These are phyloP conservation scores for Kentomonas sorsogonicus DNA, from an alignment of 208 protist genomes.

Conservation along the genomic window DNA sequence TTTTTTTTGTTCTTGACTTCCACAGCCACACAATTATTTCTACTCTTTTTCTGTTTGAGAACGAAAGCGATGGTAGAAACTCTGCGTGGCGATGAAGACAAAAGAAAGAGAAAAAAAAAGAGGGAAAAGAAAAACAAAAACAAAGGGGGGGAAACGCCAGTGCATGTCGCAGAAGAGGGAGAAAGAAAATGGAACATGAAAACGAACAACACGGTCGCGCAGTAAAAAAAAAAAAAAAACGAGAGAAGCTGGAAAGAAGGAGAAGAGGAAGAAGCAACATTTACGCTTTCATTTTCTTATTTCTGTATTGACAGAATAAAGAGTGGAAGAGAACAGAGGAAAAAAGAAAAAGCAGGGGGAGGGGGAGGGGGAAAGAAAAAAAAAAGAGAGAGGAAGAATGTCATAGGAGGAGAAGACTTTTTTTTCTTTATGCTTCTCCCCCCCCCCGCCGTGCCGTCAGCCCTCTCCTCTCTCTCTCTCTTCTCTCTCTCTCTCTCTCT, in stretches of 20 bases:
- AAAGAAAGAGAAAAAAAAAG: background rate
- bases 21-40: no score
- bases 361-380: slow-evolving; percentile 10
- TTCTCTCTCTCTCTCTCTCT: slow-evolving; percentile 5
- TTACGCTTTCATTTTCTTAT: slow-evolving; percentile 13
- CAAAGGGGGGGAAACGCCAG: background rate
- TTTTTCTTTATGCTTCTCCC: slow-evolving; percentile 7
- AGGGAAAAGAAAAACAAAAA: slow-evolving; percentile 2
- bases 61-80: background rate
- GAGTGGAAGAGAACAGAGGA: background rate
- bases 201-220: background rate
- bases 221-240: slow-evolving; percentile 9
- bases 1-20: no score
- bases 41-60: no score
- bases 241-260: background rate
- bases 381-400: background rate
- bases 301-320: background rate
- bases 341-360: slow-evolving; percentile 19
- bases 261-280: background rate
- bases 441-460: background rate
- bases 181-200: slow-evolving; percentile 1
- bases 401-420: background rate
- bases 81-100: background rate
- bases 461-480: background rate
- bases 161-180: background rate